Percentiles rank a stretch among this genome's conserved stretches.
phyloP scores from a whole-genome alignment of 441 rosid genomes.

The Bocquillonia castaneifolia region DNA sequence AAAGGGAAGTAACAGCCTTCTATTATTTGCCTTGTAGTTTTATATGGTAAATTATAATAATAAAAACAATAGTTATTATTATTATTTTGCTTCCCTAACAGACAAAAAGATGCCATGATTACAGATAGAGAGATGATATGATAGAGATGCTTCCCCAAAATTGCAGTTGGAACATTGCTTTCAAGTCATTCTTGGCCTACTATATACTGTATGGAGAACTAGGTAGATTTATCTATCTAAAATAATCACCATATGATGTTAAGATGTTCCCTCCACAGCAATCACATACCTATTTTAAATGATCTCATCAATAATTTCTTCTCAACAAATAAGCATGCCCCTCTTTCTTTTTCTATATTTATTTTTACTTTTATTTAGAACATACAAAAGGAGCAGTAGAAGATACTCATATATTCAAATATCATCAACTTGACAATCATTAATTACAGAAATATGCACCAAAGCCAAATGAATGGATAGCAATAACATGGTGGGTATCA shows the following conservation, averaged over 20 bases:
- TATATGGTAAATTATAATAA: neutral
- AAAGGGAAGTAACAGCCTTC: neutral
- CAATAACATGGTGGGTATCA: neutral
- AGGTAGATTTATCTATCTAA: conserved; percentile 2
- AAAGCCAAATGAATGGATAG: neutral
- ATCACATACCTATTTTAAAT: neutral
- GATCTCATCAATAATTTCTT: conserved; percentile 3
- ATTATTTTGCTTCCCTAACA: neutral
- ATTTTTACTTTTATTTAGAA: neutral
- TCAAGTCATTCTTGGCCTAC: conserved; percentile 18
- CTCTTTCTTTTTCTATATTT: neutral
- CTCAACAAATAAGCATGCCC: neutral
- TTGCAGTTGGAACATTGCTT: conserved; percentile 21
- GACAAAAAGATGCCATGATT: conserved; percentile 6
- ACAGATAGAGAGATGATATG: neutral
- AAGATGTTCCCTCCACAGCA: conserved; percentile 21
- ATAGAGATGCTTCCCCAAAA: neutral
- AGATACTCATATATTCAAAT: neutral
- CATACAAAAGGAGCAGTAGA: neutral
- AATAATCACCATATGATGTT: conserved; percentile 4
- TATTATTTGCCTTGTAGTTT: neutral
- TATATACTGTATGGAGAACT: neutral
- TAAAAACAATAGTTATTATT: too few relatives aligned
- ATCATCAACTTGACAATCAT: too few relatives aligned
- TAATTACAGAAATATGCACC: neutral